These are phyloP conservation scores for Lichtheimia ornata DNA, from an alignment of 371 early-diverging fungal species.

Conservation along the genomic window DNA sequence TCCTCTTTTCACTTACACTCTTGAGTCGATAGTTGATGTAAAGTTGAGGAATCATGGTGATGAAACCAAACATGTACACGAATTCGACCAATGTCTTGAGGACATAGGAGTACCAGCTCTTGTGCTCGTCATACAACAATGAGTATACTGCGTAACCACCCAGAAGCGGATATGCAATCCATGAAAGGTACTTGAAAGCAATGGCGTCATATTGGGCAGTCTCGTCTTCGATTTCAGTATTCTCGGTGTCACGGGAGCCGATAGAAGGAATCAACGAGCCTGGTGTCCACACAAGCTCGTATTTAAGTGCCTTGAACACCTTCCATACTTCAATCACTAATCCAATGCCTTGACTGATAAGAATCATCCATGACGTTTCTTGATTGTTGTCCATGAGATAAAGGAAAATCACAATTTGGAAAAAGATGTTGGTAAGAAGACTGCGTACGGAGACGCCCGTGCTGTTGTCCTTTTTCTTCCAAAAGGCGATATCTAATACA, in stretches of 20 bases:
- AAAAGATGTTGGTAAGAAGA: constrained; percentile 80
- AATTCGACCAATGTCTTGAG: constrained; percentile 86
- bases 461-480: constrained; percentile 81
- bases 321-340: constrained; percentile 92
- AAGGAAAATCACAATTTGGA: constrained; percentile 85
- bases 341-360: constrained; percentile 79
- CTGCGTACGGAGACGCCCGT: constrained; percentile 87
- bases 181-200: constrained; percentile 86
- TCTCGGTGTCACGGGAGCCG: constrained; percentile 26
- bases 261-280: constrained; percentile 43
- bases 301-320: constrained; percentile 80
- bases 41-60: constrained; percentile 91
- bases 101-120: constrained; percentile 93
- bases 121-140: constrained; percentile 82
- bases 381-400: constrained; percentile 88
- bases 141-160: constrained; percentile 85
- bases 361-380: constrained; percentile 87
- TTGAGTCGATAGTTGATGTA: constrained; percentile 94
- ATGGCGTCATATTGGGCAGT: constrained; percentile 89
- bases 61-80: constrained; percentile 86
- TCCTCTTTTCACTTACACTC: constrained; percentile 47
- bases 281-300: constrained; percentile 51
- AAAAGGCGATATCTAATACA: constrained; percentile 82
- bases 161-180: constrained; percentile 80
- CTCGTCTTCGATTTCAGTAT: constrained; percentile 69